phyloP scores from a whole-genome alignment of 176 grass and related monocot species.

The Zizania latifolia region DNA sequence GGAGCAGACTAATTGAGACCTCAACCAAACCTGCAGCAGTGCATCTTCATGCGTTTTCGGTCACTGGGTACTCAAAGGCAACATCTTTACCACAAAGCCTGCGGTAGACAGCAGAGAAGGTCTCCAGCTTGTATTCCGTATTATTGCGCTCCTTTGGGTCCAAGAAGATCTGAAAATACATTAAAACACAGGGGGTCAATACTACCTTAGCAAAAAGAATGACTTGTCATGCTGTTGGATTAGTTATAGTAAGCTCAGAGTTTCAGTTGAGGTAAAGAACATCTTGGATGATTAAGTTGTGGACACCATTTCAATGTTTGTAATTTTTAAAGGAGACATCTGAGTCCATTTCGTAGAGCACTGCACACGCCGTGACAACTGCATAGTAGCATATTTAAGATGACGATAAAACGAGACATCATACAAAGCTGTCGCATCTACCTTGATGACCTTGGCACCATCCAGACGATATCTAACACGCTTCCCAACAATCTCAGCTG shows the following conservation, averaged over 20 bases:
- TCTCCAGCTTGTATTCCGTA: slow-evolving; percentile 74
- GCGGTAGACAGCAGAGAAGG: slow-evolving; percentile 60
- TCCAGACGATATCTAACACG: slow-evolving; percentile 64
- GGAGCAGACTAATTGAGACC: neutral
- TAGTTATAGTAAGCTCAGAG: neutral
- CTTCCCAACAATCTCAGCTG: slow-evolving; percentile 90
- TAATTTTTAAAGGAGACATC: too few relatives aligned
- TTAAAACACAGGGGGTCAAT: neutral
- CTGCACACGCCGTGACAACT: neutral
- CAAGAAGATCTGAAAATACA: too few relatives aligned
- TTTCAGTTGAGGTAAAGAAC: neutral
- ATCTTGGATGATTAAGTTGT: neutral
- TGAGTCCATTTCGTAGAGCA: neutral
- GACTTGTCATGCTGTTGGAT: neutral
- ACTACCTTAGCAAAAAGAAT: neutral
- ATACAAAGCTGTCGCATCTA: neutral
- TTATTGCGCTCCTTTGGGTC: slow-evolving; percentile 79
- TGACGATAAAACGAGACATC: neutral
- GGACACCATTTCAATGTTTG: neutral
- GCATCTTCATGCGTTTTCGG: slow-evolving; percentile 15
- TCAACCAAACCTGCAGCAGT: neutral
- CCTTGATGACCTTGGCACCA: slow-evolving; percentile 36
- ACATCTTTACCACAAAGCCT: slow-evolving; percentile 66
- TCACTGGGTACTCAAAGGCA: slow-evolving; percentile 38
- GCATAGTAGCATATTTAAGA: too few relatives aligned